Percentiles rank a stretch among this genome's conserved stretches.
phyloP scores from a whole-genome alignment of 306 rosid species.

The Spatholobus suberectus region DNA sequence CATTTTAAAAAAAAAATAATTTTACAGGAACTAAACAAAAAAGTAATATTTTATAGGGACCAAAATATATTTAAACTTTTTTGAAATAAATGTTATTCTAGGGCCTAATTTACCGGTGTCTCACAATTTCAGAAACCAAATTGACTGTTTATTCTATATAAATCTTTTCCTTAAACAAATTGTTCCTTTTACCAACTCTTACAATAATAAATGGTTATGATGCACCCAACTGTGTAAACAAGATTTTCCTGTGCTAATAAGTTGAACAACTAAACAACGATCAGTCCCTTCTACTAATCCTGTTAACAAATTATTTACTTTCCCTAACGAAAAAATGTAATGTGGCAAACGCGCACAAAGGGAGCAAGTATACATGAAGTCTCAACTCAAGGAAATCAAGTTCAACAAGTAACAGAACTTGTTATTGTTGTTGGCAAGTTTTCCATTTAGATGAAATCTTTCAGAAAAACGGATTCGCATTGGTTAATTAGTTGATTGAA shows the following conservation, averaged over 20 bases:
- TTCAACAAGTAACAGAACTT: conserved; percentile 35
- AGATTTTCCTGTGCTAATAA: conserved; percentile 31
- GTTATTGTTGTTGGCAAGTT: conserved; percentile 36
- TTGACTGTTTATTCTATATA: neutral
- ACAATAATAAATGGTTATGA: conserved; percentile 26
- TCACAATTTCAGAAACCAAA: neutral
- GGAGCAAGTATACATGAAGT: conserved; percentile 13
- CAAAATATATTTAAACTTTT: no score
- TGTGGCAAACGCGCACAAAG: conserved; percentile 4
- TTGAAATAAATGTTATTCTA: neutral
- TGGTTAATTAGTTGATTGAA: neutral
- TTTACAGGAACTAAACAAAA: no score
- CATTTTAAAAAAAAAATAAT: no score
- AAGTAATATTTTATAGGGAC: no score
- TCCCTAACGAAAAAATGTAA: conserved; percentile 15
- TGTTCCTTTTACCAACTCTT: conserved; percentile 38
- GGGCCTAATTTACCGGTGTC: neutral
- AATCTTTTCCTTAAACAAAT: neutral
- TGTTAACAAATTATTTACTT: neutral
- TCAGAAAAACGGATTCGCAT: neutral
- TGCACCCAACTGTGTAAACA: neutral
- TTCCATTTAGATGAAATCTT: conserved; percentile 36
- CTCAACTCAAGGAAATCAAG: conserved; percentile 45
- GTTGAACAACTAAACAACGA: conserved; percentile 45
- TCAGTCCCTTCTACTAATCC: conserved; percentile 31